A percentile compares a stretch with the other conserved stretches of the same genome.
These are phyloP conservation scores for Macrophomina tecta DNA, from an alignment of 2,329 filamentous ascomycete genomes.

Conservation along the genomic window DNA sequence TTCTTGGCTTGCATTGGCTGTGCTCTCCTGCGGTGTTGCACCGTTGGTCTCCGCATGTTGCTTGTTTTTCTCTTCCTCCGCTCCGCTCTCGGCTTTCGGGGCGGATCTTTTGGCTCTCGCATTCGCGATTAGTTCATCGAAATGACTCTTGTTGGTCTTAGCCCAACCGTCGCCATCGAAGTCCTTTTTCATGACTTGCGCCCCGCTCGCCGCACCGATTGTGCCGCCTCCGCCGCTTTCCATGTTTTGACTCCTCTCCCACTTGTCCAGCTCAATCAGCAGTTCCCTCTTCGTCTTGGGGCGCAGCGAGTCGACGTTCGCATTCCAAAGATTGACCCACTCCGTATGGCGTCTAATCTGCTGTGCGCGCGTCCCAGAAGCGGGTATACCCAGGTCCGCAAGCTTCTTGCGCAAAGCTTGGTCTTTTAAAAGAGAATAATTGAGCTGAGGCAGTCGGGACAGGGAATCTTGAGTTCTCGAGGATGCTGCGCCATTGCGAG, in stretches of 20 bases:
- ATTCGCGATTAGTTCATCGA: conserved; percentile 77
- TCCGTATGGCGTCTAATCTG: conserved; percentile 85
- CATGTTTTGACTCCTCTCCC: conserved; percentile 83
- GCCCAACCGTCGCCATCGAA: conserved; percentile 84
- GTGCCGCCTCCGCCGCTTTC: conserved; percentile 38
- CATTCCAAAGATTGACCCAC: conserved; percentile 96
- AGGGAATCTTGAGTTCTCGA: conserved; percentile 33
- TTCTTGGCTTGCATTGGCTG: neutral
- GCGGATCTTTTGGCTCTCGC: conserved; percentile 66
- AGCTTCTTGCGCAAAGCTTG: conserved; percentile 79
- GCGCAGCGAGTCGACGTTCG: conserved; percentile 84
- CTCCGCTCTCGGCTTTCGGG: conserved; percentile 30
- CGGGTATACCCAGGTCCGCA: conserved; percentile 77
- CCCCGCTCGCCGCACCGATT: conserved; percentile 47
- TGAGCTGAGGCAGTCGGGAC: conserved; percentile 70
- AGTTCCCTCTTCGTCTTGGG: conserved; percentile 76
- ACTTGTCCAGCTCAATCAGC: conserved; percentile 78
- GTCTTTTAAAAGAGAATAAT: conserved; percentile 88
- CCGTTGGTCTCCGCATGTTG: neutral
- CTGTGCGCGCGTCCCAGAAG: conserved; percentile 69
- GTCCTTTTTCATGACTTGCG: conserved; percentile 77
- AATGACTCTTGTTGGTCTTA: conserved; percentile 73
- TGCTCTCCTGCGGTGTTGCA: neutral
- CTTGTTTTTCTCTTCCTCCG: conserved; percentile 26
- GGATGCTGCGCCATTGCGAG: conserved; percentile 41